Base-by-base conservation (phyloP, 1,284 basidiomycete species). In the Erythrobasidium hasegawianum region DNA sequence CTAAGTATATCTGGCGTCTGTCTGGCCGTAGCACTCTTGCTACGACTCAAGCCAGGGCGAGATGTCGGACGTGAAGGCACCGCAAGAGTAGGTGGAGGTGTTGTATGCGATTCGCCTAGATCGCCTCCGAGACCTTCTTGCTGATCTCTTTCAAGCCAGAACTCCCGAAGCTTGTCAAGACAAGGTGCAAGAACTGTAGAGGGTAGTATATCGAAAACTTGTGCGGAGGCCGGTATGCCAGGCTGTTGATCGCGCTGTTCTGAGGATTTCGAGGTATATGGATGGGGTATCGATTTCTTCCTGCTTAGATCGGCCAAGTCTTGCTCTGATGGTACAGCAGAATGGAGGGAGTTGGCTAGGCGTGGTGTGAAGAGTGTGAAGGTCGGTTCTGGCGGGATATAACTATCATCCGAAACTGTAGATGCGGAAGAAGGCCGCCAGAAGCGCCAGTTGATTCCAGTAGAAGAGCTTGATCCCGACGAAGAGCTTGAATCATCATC, bases 371-470 rank as follows among this genome's bases (percentile, higher is more conserved):
- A 59, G n/a, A 73, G 67, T 2, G 68, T 73, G 50, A 71, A 74
- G 38, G 71, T 70, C 5, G 72, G 73, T 1, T 71, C 71, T 1
- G 72, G 73, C 2, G 71, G 73, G 13, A 67, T 62, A 22, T 66
- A 69, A 26, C 49, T 61, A 27, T 57, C 55, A 24, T 61, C 52
- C 2, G 68, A 69, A 20, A 67, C 66, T 26, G 57, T 65, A 4
- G 71, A 69, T 14, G 68, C 60, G 24, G 57, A 64, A 11, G 72
- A 71, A 0, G 69, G 69, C 11, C 72, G 59, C 73, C 73, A 74
- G 65, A 74, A 74, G 14, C 67, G 68, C 73, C 73, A 74, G 18
- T 71, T 69, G 11, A 59, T 71, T 61, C 72, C 72, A 0, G 71
- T 72, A 0, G 69, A 69, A 33, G 58, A 59, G 18, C 68, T 62